Conservation (phyloP, 129 eudicot genomes). For the Deinandra increscens region DNA sequence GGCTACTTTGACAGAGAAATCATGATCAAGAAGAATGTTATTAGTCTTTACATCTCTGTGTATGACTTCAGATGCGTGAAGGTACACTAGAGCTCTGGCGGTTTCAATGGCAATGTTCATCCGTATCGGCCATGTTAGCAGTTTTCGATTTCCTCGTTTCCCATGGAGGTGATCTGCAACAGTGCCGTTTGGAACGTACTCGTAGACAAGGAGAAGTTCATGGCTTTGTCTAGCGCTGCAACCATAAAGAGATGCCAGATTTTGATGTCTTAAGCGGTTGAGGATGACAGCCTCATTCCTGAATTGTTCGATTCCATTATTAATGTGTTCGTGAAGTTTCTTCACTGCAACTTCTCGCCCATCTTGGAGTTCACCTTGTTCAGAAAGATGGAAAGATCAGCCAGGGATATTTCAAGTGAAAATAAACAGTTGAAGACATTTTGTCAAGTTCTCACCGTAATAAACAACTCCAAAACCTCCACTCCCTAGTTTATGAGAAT, state of each 20-base stretch:
- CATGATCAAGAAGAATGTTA: conserved; percentile 48
- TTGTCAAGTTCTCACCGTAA: conserved; percentile 36
- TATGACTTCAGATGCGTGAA: conserved; percentile 61
- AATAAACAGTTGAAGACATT: background rate
- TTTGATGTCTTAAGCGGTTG: conserved; percentile 49
- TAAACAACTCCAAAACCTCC: conserved; percentile 69
- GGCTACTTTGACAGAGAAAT: conserved; percentile 49
- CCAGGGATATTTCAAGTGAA: background rate
- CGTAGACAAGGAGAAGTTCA: conserved; percentile 53
- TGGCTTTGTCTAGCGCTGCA: conserved; percentile 53
- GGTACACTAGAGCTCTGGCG: conserved; percentile 74
- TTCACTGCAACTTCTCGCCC: conserved; percentile 31
- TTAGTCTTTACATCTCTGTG: conserved; percentile 55
- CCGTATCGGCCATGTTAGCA: conserved; percentile 62
- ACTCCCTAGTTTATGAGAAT: conserved; percentile 46
- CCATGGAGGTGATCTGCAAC: conserved; percentile 73
- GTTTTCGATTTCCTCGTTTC: conserved; percentile 30
- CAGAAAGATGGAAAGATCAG: background rate
- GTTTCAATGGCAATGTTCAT: conserved; percentile 76
- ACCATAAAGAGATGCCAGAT: conserved; percentile 64
- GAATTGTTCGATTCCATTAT: conserved; percentile 54
- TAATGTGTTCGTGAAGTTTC: conserved; percentile 58
- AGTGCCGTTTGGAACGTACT: conserved; percentile 54
- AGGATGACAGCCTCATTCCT: conserved; percentile 63
- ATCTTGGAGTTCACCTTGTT: conserved; percentile 59